A percentile compares a stretch with the other conserved stretches of the same genome.
These are phyloP conservation scores for Cucurbita maxima DNA, from an alignment of 306 rosid species.

Conservation along the genomic window DNA sequence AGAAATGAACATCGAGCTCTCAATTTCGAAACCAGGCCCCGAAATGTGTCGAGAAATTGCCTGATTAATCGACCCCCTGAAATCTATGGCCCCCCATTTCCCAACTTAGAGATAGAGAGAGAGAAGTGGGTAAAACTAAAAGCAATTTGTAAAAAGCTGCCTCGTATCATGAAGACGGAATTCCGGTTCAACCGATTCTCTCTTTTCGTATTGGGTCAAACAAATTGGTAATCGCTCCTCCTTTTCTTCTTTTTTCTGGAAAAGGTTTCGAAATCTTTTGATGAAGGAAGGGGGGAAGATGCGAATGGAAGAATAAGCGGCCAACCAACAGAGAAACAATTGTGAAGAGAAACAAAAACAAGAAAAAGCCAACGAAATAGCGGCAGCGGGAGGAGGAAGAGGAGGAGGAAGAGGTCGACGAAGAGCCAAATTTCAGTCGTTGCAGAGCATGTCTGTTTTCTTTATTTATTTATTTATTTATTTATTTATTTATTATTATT, in stretches of 20 bases:
- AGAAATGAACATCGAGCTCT: not conserved
- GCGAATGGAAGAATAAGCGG: too few species aligned
- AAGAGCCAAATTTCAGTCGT: slow-evolving; percentile 14
- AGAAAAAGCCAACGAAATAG: slow-evolving; percentile 4
- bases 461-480: too few species aligned
- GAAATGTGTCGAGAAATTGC: not conserved
- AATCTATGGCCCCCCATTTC: not conserved
- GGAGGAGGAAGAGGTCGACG: slow-evolving; percentile 5
- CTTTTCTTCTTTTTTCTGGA: too few species aligned
- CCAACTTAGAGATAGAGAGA: too few species aligned
- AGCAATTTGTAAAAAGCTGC: too few species aligned
- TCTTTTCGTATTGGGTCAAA: too few species aligned
- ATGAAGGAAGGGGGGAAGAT: too few species aligned
- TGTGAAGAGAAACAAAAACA: not conserved
- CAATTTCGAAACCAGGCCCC: not conserved
- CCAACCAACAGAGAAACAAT: not conserved
- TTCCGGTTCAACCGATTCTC: not conserved
- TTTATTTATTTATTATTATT: too few species aligned
- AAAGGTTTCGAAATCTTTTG: too few species aligned
- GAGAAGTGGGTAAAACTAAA: too few species aligned
- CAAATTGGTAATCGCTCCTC: too few species aligned
- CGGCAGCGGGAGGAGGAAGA: slow-evolving; percentile 11
- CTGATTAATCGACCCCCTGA: not conserved
- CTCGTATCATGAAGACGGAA: not conserved
- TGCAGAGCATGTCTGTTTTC: slow-evolving; percentile 28